Conservation (phyloP, 1,284 basidiomycete genomes). For the Coniferiporia sulphurascens region DNA sequence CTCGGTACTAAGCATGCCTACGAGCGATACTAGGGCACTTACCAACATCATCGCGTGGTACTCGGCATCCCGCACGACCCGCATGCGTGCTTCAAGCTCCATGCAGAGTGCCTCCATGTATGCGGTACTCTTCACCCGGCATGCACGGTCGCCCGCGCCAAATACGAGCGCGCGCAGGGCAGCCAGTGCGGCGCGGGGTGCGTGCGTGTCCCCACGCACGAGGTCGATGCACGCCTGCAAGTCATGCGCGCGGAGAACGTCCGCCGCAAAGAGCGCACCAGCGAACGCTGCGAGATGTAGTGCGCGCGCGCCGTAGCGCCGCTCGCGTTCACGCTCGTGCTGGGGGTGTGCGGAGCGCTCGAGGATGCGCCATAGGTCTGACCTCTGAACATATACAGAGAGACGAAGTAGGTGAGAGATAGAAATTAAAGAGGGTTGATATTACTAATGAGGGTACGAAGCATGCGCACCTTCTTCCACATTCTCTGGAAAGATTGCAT, state of each 20-base stretch:
- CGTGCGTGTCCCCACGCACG: neutral
- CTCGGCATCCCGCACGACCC: neutral
- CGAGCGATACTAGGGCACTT: neutral
- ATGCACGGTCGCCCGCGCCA: neutral
- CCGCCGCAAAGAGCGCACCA: neutral
- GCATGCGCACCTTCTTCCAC: neutral
- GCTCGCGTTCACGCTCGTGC: neutral
- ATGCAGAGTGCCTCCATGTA: neutral
- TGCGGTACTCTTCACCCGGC: neutral
- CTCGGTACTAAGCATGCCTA: neutral
- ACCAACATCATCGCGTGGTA: neutral
- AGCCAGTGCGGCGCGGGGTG: neutral
- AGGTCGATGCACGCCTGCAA: slow-evolving; percentile 1
- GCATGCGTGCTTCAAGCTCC: neutral
- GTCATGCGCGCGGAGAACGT: neutral
- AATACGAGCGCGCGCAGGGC: neutral
- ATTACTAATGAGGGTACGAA: neutral
- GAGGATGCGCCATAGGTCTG: neutral
- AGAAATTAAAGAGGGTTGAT: neutral
- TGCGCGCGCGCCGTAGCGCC: neutral
- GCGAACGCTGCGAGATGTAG: neutral
- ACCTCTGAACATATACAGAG: neutral
- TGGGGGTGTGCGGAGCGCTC: neutral
- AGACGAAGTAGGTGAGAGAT: neutral
- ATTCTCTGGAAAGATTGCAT: neutral